phyloP scores from a whole-genome alignment of 495 filamentous ascomycete species.

The Aspergillus carlsbadensis region DNA sequence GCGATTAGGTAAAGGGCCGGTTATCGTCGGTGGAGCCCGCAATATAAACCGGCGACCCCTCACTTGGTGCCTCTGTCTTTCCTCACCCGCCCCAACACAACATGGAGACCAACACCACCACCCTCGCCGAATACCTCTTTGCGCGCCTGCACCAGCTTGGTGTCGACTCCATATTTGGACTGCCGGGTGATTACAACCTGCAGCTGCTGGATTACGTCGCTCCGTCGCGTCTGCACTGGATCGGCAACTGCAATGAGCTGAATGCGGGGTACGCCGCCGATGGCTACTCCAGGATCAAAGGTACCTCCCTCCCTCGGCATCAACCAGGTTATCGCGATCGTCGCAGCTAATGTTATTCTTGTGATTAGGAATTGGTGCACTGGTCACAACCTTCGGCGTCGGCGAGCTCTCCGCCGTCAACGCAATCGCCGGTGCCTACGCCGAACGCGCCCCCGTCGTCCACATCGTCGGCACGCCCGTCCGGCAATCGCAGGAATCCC shows the following conservation, averaged over 20 bases:
- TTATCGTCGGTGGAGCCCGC: no score
- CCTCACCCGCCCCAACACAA: background rate
- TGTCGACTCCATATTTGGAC: constrained; percentile 61
- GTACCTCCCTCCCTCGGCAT: constrained; percentile 46
- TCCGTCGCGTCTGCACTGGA: constrained; percentile 62
- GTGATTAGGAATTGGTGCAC: constrained; percentile 33
- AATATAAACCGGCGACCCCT: background rate
- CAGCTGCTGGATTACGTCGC: constrained; percentile 63
- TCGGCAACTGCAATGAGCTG: constrained; percentile 75
- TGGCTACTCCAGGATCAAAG: constrained; percentile 73
- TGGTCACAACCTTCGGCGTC: constrained; percentile 78
- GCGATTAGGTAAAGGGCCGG: no score
- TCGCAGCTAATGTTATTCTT: background rate
- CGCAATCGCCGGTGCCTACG: constrained; percentile 66
- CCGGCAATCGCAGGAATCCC: constrained; percentile 21
- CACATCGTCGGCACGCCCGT: constrained; percentile 68
- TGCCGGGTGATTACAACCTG: constrained; percentile 76
- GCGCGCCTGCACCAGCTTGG: constrained; percentile 65
- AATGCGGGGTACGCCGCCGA: constrained; percentile 82
- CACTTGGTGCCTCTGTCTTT: background rate
- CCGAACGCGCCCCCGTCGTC: constrained; percentile 73
- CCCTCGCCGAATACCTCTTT: constrained; percentile 61
- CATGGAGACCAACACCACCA: constrained; percentile 15
- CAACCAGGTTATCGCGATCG: background rate
- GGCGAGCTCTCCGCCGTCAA: constrained; percentile 76